Evolutionary conservation across 208 protist genomes (phyloP).

Genomic region (Crithidia thermophila): DNA sequence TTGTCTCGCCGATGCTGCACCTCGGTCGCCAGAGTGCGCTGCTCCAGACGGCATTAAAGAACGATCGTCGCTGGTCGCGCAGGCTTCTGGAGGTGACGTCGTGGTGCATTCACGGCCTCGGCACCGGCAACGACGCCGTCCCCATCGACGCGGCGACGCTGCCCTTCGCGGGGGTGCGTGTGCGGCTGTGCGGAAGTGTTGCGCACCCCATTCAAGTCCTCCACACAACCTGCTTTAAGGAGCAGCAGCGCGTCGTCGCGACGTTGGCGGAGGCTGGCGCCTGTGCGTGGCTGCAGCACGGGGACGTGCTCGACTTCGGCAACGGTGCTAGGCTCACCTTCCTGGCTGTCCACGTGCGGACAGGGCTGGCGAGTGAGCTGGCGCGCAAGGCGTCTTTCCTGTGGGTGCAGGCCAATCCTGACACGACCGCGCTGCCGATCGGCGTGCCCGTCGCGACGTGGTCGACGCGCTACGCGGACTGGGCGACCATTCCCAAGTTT

Average conservation of each 20-base stretch:
- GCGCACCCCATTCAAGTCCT: background rate
- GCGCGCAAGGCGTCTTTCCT: constrained; percentile 20
- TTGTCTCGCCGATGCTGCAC: constrained; percentile 22
- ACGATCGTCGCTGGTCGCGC: constrained; percentile 30
- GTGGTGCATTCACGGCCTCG: constrained; percentile 32
- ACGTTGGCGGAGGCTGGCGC: background rate
- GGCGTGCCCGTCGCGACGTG: constrained; percentile 4
- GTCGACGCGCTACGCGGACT: constrained; percentile 8
- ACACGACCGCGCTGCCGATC: background rate
- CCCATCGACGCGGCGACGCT: constrained; percentile 16
- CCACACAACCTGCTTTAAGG: background rate
- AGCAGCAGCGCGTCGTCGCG: background rate
- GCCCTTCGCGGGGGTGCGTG: constrained; percentile 25
- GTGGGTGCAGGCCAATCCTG: constrained; percentile 8
- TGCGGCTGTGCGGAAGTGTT: constrained; percentile 22
- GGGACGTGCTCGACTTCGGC: constrained; percentile 31
- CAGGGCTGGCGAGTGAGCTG: background rate
- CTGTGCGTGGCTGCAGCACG: constrained; percentile 29
- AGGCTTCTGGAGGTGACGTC: constrained; percentile 28
- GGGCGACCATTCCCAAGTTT: constrained; percentile 16
- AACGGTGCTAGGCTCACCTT: constrained; percentile 1
- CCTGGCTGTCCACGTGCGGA: constrained; percentile 20
- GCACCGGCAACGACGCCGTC: background rate
- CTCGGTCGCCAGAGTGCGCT: constrained; percentile 27
- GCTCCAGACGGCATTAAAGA: constrained; percentile 6